phyloP scores from a whole-genome alignment of 2,329 filamentous ascomycete species.

The Ceratocystiopsis brevicomis region DNA sequence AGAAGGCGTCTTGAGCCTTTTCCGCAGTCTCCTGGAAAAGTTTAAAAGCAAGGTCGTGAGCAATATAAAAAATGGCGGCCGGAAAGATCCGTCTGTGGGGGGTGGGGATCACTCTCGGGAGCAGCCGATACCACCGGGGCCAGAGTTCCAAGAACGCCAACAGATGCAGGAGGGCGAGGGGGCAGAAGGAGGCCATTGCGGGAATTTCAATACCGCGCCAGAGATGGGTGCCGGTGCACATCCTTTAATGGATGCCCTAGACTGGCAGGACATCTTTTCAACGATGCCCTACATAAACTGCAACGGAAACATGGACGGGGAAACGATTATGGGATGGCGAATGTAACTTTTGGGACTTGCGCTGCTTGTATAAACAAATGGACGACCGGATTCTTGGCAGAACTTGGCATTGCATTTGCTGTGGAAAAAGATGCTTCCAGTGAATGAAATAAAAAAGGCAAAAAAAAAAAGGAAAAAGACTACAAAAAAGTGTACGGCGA shows the following conservation, averaged over 20 bases:
- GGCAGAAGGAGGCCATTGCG: background rate
- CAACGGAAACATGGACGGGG: no score
- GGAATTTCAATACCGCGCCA: background rate
- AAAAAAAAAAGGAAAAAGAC: no score
- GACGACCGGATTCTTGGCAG: no score
- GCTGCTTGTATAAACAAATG: no score
- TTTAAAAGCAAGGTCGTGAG: background rate
- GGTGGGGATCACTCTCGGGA: background rate
- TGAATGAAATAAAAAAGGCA: no score
- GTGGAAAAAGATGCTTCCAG: no score
- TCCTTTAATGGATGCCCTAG: background rate
- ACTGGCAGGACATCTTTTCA: background rate
- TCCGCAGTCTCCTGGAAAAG: slow-evolving; percentile 3
- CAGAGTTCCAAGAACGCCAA: background rate
- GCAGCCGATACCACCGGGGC: background rate
- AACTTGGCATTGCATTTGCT: no score
- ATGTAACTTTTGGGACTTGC: no score
- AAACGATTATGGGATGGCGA: no score
- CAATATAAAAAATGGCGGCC: background rate
- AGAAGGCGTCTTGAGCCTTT: slow-evolving; percentile 4
- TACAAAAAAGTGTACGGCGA: no score
- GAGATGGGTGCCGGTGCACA: background rate
- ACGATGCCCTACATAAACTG: background rate
- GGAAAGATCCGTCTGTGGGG: background rate
- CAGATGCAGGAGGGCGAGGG: background rate